Evolutionary conservation across 768 basidiomycete genomes (phyloP), one percentile per base, ranked within the genome.

Genomic region (Collybia mongolica): DNA sequence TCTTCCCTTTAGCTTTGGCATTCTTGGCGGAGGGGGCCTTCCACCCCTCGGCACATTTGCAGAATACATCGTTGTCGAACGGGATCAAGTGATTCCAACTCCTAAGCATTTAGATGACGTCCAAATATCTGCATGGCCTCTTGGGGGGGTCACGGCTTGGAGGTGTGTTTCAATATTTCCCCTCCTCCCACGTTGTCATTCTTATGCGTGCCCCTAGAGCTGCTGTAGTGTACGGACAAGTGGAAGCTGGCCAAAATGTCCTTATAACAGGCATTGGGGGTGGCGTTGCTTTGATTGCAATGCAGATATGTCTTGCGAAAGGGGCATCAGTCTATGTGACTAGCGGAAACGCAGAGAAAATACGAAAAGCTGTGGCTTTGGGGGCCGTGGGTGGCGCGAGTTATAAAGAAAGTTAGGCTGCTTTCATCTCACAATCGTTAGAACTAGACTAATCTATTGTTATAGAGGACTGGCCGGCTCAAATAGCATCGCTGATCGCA

Each of bases 301-400:
- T 93, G 52, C 90, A 94, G 63, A 65, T 93, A 7, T 88, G 83
- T 61, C 58, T 91, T 3, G 90, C 88, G 0, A 77, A 76, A 47
- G 88, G 91, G 23, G 86, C 88, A 1, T 79, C 78, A 28, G 89
- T 93, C n/a, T 93, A 84, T 64, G 89, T 93, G 19, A 89, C 92
- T 3, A 90, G 87, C 53, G 79, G 88, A 7, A 81, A 66, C 39
- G 71, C 75, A 22, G 79, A 81, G 7, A 93, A 93, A 71, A 82
- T 94, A 41, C 65, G 70, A 42, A 81, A 76, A 48, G 90, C 90
- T 0, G 63, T 81, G 17, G 65, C 66, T 14, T 70, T 92, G 8
- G 92, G 92, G 9, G 91, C 89, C 0, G 79, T 76, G 54, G 91
- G 81, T n/a, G 91, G 91, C 1, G 82, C 82, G 6, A 82, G 75